Conservation (phyloP, 805 yeast species). For the Groenewaldozyma tartarivorans region DNA sequence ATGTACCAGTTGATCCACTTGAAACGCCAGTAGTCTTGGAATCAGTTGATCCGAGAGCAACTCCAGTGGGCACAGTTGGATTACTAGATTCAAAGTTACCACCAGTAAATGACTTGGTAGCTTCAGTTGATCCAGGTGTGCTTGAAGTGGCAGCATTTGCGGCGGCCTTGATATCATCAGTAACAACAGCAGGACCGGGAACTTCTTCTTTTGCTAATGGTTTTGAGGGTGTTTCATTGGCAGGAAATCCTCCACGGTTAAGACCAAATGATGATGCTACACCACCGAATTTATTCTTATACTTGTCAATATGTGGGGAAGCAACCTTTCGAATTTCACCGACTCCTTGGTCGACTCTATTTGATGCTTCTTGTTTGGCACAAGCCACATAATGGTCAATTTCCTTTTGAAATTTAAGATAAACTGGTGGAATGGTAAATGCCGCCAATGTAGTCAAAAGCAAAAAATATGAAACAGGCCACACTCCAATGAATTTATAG, state of each 20-base stretch:
- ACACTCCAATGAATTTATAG: constrained; percentile 64
- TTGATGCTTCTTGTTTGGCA: constrained; percentile 19
- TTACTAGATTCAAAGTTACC: too few species aligned
- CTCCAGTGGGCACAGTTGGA: constrained; percentile 4
- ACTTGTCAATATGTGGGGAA: constrained; percentile 29
- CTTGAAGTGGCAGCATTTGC: constrained; percentile 8
- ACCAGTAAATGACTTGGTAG: constrained; percentile 5
- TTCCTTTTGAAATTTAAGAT: constrained; percentile 64
- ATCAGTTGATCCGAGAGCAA: constrained; percentile 4
- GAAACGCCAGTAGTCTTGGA: neutral
- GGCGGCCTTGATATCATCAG: constrained; percentile 15
- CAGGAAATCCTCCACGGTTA: constrained; percentile 29
- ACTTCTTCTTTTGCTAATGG: constrained; percentile 8
- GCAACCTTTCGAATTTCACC: constrained; percentile 22
- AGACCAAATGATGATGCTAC: constrained; percentile 20
- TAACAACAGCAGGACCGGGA: constrained; percentile 14
- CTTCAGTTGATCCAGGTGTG: constrained; percentile 10
- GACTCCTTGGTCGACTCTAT: constrained; percentile 17
- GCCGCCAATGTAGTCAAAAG: constrained; percentile 47
- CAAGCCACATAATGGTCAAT: constrained; percentile 43
- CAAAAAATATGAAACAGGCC: constrained; percentile 61
- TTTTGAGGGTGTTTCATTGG: constrained; percentile 20
- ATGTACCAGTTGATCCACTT: constrained; percentile 1
- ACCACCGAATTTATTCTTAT: constrained; percentile 17
- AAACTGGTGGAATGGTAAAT: constrained; percentile 69